Conservation (phyloP, 176 grass and related monocot species). For the Carex cristatella region DNA sequence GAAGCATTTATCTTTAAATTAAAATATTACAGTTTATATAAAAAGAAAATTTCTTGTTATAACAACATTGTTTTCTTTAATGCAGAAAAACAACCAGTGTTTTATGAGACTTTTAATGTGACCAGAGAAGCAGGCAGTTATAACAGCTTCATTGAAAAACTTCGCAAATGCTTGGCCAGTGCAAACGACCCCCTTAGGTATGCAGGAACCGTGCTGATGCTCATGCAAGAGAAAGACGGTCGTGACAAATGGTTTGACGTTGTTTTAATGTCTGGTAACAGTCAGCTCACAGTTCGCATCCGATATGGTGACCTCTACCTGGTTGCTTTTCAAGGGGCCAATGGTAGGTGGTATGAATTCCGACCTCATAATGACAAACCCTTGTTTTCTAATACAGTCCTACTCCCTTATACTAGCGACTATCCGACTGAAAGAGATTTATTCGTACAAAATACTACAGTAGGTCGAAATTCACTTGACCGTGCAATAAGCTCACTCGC, state of each 20-base stretch:
- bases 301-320: slow-evolving; percentile 9
- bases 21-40: neutral
- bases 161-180: neutral
- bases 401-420: neutral
- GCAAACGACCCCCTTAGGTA: neutral
- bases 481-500: neutral
- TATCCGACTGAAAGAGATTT: neutral
- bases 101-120: slow-evolving; percentile 15
- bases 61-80: neutral
- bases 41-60: neutral
- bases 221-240: neutral
- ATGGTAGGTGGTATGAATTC: slow-evolving; percentile 8
- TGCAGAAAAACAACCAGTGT: too few relatives aligned
- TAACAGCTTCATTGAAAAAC: neutral
- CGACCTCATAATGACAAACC: too few relatives aligned
- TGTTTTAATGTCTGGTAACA: slow-evolving; percentile 7
- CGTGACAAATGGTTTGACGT: slow-evolving; percentile 2
- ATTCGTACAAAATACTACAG: neutral
- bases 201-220: neutral
- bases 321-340: slow-evolving; percentile 4
- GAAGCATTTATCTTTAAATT: neutral
- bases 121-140: slow-evolving; percentile 20
- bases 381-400: neutral
- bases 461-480: neutral
- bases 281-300: slow-evolving; percentile 13